These are phyloP conservation scores for Chimonanthus praecox DNA, from an alignment of 164 flowering plant genomes.

Conservation along the genomic window DNA sequence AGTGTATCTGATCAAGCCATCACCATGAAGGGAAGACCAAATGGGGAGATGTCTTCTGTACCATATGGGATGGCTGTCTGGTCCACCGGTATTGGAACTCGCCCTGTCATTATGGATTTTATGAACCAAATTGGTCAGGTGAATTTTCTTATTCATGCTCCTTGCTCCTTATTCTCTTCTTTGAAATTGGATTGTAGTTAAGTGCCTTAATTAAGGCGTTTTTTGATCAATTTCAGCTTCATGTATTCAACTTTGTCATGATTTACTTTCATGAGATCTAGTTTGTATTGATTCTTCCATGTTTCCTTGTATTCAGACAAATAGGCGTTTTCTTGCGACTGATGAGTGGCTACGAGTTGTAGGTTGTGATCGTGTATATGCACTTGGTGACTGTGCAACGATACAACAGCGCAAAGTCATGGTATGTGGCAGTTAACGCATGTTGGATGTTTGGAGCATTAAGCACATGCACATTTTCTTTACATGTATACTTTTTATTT, in stretches of 20 bases:
- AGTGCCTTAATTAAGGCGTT: neutral
- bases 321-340: constrained; percentile 82
- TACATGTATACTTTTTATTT: neutral
- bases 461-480: neutral
- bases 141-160: constrained; percentile 6
- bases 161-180: neutral
- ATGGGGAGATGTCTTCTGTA: constrained; percentile 37
- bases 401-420: constrained; percentile 90
- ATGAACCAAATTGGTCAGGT: constrained; percentile 95
- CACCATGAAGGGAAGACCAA: constrained; percentile 49
- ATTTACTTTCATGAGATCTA: neutral
- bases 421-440: constrained; percentile 33
- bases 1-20: constrained; percentile 73
- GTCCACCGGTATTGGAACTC: constrained; percentile 97
- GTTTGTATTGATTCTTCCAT: constrained; percentile 1
- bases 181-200: neutral
- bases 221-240: neutral
- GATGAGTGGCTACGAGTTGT: constrained; percentile 97
- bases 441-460: neutral
- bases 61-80: constrained; percentile 97
- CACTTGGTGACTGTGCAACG: constrained; percentile 91
- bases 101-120: constrained; percentile 71
- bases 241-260: neutral
- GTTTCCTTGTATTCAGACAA: constrained; percentile 29
- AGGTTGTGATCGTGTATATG: constrained; percentile 61